phyloP scores from a whole-genome alignment of 345 rosid species.

The Triadica sebifera region DNA sequence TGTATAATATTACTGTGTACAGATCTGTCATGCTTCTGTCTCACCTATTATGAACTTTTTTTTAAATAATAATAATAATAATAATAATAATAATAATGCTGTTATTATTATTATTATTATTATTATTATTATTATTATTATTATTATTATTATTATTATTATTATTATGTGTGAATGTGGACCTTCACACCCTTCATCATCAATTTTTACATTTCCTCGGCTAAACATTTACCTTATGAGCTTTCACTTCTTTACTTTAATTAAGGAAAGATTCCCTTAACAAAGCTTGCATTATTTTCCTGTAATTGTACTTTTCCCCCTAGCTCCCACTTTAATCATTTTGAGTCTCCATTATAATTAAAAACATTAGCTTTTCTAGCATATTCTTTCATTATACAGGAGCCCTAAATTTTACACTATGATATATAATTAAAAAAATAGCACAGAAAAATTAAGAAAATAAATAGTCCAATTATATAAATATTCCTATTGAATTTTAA shows the following conservation, averaged over 20 bases:
- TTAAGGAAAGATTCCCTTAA: constrained; percentile 34
- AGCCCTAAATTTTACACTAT: neutral
- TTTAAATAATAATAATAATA: too few relatives aligned
- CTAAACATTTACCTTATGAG: constrained; percentile 15
- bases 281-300: constrained; percentile 21
- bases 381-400: neutral
- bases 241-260: constrained; percentile 10
- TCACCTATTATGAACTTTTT: too few relatives aligned
- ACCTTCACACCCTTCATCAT: constrained; percentile 10
- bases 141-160: neutral
- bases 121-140: too few relatives aligned
- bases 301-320: neutral
- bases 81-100: too few relatives aligned
- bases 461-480: neutral
- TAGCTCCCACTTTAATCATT: neutral
- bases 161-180: constrained; percentile 24
- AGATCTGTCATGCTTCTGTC: too few relatives aligned
- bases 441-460: neutral
- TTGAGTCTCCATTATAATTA: neutral
- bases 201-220: constrained; percentile 14
- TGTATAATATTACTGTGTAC: too few relatives aligned
- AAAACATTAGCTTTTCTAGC: neutral
- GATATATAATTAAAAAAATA: neutral
- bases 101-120: too few relatives aligned
- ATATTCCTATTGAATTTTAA: too few relatives aligned